Conservation (phyloP, 805 yeast genomes). For the Hanseniaspora lachancei region DNA sequence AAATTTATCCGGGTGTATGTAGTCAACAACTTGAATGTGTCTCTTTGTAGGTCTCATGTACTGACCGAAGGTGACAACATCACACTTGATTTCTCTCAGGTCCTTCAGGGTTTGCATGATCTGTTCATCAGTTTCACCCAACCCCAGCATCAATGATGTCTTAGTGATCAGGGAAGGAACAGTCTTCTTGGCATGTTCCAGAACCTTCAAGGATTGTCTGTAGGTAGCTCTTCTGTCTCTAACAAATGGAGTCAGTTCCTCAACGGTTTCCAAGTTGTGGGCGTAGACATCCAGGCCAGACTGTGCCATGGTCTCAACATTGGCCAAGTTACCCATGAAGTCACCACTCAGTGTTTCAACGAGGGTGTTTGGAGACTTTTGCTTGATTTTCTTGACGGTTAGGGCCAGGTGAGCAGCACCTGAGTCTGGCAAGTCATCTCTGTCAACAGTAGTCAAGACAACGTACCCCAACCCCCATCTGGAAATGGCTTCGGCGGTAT, state of each 20-base stretch:
- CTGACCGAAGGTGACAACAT: constrained; percentile 96
- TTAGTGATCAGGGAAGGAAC: constrained; percentile 72
- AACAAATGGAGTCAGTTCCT: constrained; percentile 82
- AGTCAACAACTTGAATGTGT: constrained; percentile 96
- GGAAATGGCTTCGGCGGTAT: constrained; percentile 91
- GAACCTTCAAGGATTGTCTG: constrained; percentile 69
- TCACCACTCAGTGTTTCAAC: constrained; percentile 94
- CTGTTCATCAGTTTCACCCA: constrained; percentile 93
- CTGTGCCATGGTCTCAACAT: constrained; percentile 65
- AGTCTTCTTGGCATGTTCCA: constrained; percentile 65
- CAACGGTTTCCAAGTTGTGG: constrained; percentile 93
- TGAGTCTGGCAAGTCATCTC: constrained; percentile 89
- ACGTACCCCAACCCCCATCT: constrained; percentile 98
- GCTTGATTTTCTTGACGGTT: constrained; percentile 72
- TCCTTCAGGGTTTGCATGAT: constrained; percentile 60
- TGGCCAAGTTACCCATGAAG: constrained; percentile 76
- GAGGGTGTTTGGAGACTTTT: constrained; percentile 76
- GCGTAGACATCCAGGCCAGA: constrained; percentile 94
- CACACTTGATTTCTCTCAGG: constrained; percentile 64
- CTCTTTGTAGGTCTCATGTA: constrained; percentile 98
- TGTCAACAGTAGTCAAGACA: constrained; percentile 90
- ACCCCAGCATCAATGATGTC: constrained; percentile 90
- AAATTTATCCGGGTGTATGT: constrained; percentile 85
- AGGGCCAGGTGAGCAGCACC: constrained; percentile 84
- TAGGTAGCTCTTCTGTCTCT: constrained; percentile 96